A percentile compares a stretch with the other conserved stretches of the same genome.
phyloP scores from a whole-genome alignment of 2,329 filamentous ascomycete species.

The Beauveria australis region DNA sequence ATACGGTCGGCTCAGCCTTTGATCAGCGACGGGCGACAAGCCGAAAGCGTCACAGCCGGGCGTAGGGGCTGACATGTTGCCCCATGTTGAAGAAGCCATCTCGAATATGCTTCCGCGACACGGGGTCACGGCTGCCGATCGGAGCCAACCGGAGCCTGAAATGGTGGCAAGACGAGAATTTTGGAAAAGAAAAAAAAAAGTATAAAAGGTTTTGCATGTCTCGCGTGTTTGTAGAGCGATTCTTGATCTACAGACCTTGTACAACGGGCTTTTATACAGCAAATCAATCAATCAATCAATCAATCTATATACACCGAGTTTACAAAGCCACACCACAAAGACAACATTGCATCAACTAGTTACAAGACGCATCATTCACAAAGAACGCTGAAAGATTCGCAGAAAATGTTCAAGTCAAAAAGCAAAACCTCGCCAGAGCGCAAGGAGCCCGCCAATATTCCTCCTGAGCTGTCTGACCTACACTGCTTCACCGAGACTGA shows the following conservation, averaged over 20 bases:
- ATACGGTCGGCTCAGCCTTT: slow-evolving; percentile 7
- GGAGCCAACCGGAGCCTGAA: background rate
- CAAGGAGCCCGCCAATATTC: slow-evolving; percentile 27
- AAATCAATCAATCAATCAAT: too few relatives aligned
- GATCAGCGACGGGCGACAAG: background rate
- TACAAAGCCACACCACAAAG: too few relatives aligned
- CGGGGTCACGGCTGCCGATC: background rate
- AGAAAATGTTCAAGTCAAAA: slow-evolving; percentile 11
- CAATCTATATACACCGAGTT: background rate
- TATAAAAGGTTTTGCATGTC: background rate
- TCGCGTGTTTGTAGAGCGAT: background rate
- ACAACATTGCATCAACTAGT: background rate
- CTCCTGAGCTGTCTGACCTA: slow-evolving; percentile 36
- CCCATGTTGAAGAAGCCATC: background rate
- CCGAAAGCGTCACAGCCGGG: background rate
- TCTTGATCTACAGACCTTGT: background rate
- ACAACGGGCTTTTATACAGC: background rate
- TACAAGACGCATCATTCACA: background rate
- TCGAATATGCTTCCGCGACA: background rate
- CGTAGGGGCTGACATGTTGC: background rate
- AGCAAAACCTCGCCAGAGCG: slow-evolving; percentile 18
- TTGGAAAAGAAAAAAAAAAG: background rate
- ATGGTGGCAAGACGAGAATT: background rate
- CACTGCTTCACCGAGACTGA: slow-evolving; percentile 55
- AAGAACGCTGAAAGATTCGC: background rate